Conservation (phyloP, 2,329 filamentous ascomycete species). For the Chrysoporthe puriensis region DNA sequence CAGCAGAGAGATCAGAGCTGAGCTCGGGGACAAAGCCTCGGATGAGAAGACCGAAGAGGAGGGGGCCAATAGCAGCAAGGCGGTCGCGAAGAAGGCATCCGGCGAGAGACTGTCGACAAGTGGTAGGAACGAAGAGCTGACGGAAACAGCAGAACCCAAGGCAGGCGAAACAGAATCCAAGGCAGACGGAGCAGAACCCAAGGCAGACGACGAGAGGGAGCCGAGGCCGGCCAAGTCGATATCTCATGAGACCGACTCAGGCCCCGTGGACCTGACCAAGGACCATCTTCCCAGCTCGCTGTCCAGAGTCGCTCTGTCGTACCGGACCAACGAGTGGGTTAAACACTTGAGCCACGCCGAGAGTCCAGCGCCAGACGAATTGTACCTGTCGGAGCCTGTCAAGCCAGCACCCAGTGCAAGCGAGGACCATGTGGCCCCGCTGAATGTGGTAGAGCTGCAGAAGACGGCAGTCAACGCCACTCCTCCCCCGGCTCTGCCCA, state of each 20-base stretch:
- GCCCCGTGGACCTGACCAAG: slow-evolving; percentile 55
- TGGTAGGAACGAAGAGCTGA: slow-evolving; percentile 31
- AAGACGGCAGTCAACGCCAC: slow-evolving; percentile 61
- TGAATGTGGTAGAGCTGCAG: slow-evolving; percentile 67
- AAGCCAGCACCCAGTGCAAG: slow-evolving; percentile 37
- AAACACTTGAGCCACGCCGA: slow-evolving; percentile 85
- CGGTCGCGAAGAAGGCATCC: slow-evolving; percentile 11
- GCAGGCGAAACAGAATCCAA: slow-evolving; percentile 20
- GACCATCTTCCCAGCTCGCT: slow-evolving; percentile 70
- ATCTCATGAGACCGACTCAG: slow-evolving; percentile 45
- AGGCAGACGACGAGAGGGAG: slow-evolving; percentile 23
- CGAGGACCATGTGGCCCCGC: slow-evolving; percentile 61
- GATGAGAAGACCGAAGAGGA: neutral
- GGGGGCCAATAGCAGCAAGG: neutral
- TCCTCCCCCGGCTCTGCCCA: slow-evolving; percentile 43
- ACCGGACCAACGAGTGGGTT: slow-evolving; percentile 94
- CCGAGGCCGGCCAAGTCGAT: slow-evolving; percentile 45
- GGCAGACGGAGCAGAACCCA: slow-evolving; percentile 30
- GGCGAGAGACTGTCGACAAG: slow-evolving; percentile 8
- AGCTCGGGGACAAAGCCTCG: slow-evolving; percentile 37
- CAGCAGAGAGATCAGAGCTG: slow-evolving; percentile 46
- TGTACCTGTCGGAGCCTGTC: slow-evolving; percentile 45
- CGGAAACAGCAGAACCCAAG: neutral
- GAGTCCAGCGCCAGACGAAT: slow-evolving; percentile 65
- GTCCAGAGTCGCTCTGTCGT: slow-evolving; percentile 78